phyloP scores from a whole-genome alignment of 345 rosid genomes.

The Nephelium lappaceum region DNA sequence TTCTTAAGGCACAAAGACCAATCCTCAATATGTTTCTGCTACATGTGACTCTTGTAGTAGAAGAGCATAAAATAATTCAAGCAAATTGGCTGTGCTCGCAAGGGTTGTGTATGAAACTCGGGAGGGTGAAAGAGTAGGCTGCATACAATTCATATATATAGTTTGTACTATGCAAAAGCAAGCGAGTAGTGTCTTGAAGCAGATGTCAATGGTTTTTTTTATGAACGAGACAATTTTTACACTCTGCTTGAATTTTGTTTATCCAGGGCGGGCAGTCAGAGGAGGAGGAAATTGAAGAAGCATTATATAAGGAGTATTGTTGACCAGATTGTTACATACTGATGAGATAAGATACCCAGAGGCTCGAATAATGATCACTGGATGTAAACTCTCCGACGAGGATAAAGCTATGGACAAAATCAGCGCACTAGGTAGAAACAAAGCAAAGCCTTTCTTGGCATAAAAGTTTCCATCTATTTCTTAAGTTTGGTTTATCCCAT shows the following conservation, averaged over 20 bases:
- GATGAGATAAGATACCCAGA: background rate
- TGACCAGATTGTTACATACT: conserved; percentile 27
- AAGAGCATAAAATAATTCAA: no score
- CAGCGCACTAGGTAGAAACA: background rate
- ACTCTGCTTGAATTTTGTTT: background rate
- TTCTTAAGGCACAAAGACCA: background rate
- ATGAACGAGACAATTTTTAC: background rate
- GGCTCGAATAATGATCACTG: background rate
- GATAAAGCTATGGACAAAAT: background rate
- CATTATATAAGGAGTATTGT: conserved; percentile 37
- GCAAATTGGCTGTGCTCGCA: no score
- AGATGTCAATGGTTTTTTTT: background rate
- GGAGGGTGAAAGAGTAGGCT: background rate
- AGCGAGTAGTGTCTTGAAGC: background rate
- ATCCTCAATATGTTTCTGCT: background rate
- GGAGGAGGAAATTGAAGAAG: conserved; percentile 68
- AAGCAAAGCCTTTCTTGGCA: background rate
- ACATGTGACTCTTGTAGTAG: no score
- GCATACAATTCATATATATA: background rate
- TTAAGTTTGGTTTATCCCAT: background rate
- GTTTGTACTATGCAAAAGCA: background rate
- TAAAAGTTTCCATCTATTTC: background rate
- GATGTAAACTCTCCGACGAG: background rate
- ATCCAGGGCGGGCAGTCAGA: conserved; percentile 59
- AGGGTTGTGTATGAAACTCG: no score